These are phyloP conservation scores for Rhodotorula sp. DNA, from an alignment of 1,284 basidiomycete genomes.

Conservation along the genomic window DNA sequence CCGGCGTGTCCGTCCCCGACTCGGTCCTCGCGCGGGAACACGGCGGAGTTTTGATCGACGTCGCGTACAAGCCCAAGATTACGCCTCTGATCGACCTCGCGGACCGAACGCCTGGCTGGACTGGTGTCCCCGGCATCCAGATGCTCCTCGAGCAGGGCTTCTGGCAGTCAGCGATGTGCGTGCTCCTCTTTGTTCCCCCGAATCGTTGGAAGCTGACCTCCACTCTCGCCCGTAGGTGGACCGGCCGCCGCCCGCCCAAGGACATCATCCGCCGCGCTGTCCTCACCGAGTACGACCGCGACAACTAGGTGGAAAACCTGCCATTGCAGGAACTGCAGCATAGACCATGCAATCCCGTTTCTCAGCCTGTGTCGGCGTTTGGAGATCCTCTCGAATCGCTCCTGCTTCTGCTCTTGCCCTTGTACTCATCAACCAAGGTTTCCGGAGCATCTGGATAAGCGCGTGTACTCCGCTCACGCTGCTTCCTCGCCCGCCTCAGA, in stretches of 20 bases:
- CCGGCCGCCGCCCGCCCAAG: slow-evolving; percentile 52
- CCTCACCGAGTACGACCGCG: slow-evolving; percentile 37
- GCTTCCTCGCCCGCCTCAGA: not conserved
- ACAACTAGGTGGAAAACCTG: slow-evolving; percentile 12
- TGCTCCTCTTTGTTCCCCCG: no score
- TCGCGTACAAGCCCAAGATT: slow-evolving; percentile 73
- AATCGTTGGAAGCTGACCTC: not conserved
- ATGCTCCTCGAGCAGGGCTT: slow-evolving; percentile 83
- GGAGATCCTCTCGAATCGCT: no score
- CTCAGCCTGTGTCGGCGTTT: no score
- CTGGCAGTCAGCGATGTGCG: slow-evolving; percentile 58
- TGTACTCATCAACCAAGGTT: no score
- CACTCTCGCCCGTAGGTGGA: slow-evolving; percentile 22
- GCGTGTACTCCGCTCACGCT: not conserved
- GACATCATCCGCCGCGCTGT: slow-evolving; percentile 52
- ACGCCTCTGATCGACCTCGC: slow-evolving; percentile 52
- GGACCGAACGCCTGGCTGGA: slow-evolving; percentile 62
- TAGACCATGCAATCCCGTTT: not conserved
- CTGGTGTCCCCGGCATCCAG: slow-evolving; percentile 71
- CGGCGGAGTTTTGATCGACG: slow-evolving; percentile 75
- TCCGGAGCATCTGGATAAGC: no score
- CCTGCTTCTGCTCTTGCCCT: not conserved
- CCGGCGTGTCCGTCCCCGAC: slow-evolving; percentile 60
- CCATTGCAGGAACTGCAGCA: not conserved
- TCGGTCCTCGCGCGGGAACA: slow-evolving; percentile 50